Percentiles rank a stretch among this genome's conserved stretches.
phyloP scores from a whole-genome alignment of 257 asterid species.

The Echium plantagineum region DNA sequence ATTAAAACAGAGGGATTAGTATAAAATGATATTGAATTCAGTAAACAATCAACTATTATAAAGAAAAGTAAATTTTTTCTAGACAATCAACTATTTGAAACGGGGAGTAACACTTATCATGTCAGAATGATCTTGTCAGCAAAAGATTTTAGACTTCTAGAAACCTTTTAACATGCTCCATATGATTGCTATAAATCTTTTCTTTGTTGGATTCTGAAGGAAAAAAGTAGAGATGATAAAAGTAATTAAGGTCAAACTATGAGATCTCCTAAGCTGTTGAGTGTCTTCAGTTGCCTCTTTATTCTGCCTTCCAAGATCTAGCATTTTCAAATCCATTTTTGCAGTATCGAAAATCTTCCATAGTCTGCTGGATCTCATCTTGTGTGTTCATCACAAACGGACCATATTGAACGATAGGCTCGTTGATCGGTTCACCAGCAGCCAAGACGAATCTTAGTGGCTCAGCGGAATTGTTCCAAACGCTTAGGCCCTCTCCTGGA shows the following conservation, averaged over 20 bases:
- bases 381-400: constrained; percentile 97
- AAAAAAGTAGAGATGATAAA: too few species aligned
- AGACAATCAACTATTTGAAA: too few species aligned
- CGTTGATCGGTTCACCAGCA: constrained; percentile 76
- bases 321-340: constrained; percentile 90
- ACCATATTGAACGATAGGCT: constrained; percentile 80
- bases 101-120: too few species aligned
- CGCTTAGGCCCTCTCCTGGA: constrained; percentile 69
- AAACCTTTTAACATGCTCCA: too few species aligned
- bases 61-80: too few species aligned
- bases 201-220: background rate
- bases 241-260: background rate
- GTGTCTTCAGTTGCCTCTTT: background rate
- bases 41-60: too few species aligned
- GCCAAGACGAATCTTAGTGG: constrained; percentile 58
- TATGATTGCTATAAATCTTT: background rate
- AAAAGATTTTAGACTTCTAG: too few species aligned
- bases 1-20: too few species aligned
- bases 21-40: too few species aligned
- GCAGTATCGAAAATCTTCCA: constrained; percentile 63
- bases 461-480: constrained; percentile 53
- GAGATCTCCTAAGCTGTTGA: background rate
- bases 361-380: constrained; percentile 66
- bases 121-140: too few species aligned
- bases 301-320: constrained; percentile 56